Base-by-base conservation (phyloP, 192 early-diverging fungal species). In the Chytriomyces hyalinus region DNA sequence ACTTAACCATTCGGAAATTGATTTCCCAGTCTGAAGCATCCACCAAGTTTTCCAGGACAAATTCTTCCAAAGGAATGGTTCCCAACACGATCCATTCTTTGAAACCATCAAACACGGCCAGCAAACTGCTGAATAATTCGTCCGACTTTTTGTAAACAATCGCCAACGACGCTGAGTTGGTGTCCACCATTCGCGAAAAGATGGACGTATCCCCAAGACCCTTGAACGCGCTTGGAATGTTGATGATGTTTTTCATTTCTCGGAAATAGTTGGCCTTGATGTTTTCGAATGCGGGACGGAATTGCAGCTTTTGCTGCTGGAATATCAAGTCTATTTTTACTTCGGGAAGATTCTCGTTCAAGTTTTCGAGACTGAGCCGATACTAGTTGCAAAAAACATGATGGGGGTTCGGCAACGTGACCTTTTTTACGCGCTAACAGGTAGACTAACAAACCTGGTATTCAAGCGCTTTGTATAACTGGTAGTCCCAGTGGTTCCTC, bases 181-280 rank as follows among this genome's bases (percentile, higher is more conserved):
- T 61, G 53, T 90, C 83, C 45, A 88, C 76, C 81, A 90, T 87
- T 15, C 64, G 28, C 17, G 70, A 49, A 76, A 87, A 90, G 11
- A 86, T 80, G 17, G 75, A 50, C 13, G 49, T 73, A 2, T 89
- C 85, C 2, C 84, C 82, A 3, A 90, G 76, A 9, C 84, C 81
- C 63, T 80, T 78, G 75, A 90, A 89, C 2, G 79, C 20, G 24
- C 78, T 66, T 11, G 89, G 89, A 10, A 88, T 80, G 62, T 86
- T 90, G 67, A 90, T 88, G 66, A 89, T 83, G 70, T 86, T 86
- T 75, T 89, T 89, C 79, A 90, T 84, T 80, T 90, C 89, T 4
- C 87, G 78, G 69, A 88, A 90, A 77, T 89, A 90, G 70, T 89
- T 89, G n/a, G 89, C 86, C 57, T 83, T 78, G 69, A 90, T 84